Base-by-base conservation (phyloP, 805 yeast species). In the Lipomyces orientalis region DNA sequence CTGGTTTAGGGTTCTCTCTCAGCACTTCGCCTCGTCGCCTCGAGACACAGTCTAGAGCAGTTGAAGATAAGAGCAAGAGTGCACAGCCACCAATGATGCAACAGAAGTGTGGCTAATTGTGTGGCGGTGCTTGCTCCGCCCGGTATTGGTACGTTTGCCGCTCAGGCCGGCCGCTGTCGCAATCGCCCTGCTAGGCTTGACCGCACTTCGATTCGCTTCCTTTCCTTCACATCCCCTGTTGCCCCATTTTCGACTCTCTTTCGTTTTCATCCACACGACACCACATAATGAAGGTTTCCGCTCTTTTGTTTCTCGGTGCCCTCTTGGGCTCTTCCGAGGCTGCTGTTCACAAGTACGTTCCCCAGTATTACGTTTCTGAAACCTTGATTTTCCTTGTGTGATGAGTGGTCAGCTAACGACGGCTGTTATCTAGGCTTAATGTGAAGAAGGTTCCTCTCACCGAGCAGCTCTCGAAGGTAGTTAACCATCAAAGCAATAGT, bases 401-500 rank as follows among this genome's bases (percentile, higher is more conserved):
- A 33, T 9, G 19, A 43, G 29, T 31, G 9, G 22, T 33, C 2
- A 12, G n/a, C 46, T 49, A 16, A 22, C 37, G 29, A 9, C 12
- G 19, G 37, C 12, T 49, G 19, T 55, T 61, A 39, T 86, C 83
- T 77, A 81, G 84, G 58, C 85, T 89, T 58, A 84, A 85, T 73
- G 83, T 89, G 75, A 83, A 84, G 75, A 88, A 87, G 79, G 82
- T 84, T 51, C 85, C 91, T 4, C 77, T 83, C 39, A 87, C 84
- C 56, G 89, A 87, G 67, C 83, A 85, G 57, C 80, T 87, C 71
- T 81, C 84, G 67, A 87, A 85, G 58, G 79, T 81, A 69, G 61
- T 73, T 35, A n/a, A 25, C 9, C 60, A 29, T 22, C 46, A 19
- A 9, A n/a, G 7, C 73, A 34, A n/a, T 51, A 25, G 31, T 37